These are phyloP conservation scores for Aspergillus coremiiformis DNA, from an alignment of 495 filamentous ascomycete species.

Conservation along the genomic window DNA sequence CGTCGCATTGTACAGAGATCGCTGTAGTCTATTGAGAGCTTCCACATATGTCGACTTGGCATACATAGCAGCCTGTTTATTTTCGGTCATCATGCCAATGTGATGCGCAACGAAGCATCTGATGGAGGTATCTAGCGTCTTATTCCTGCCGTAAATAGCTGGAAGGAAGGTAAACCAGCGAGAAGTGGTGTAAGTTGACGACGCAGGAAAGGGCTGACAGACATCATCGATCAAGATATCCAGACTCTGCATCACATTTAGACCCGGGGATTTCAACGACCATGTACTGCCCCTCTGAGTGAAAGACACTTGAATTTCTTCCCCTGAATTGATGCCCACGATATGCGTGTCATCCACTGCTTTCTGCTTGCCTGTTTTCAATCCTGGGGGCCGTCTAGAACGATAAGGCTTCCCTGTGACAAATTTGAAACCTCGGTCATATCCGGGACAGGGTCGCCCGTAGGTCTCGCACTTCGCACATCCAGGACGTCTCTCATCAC, in stretches of 20 bases:
- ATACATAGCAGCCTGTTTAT: slow-evolving; percentile 23
- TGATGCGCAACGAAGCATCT: slow-evolving; percentile 28
- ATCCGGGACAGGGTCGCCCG: slow-evolving; percentile 30
- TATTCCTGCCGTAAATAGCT: slow-evolving; percentile 24
- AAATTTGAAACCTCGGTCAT: slow-evolving; percentile 29
- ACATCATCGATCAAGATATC: slow-evolving; percentile 21
- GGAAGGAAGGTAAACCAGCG: slow-evolving; percentile 29
- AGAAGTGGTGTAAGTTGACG: slow-evolving; percentile 14
- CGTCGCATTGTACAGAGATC: slow-evolving; percentile 15
- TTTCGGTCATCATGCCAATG: slow-evolving; percentile 18
- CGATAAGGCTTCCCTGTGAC: slow-evolving; percentile 29
- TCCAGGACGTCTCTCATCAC: slow-evolving; percentile 26
- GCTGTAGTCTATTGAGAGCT: slow-evolving; percentile 21
- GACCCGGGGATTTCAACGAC: slow-evolving; percentile 5
- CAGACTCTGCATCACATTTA: slow-evolving; percentile 23
- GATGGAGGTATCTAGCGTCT: slow-evolving; percentile 24
- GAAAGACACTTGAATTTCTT: not conserved
- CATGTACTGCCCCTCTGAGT: not conserved
- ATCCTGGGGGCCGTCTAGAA: slow-evolving; percentile 11
- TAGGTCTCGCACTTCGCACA: slow-evolving; percentile 31
- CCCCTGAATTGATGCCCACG: not conserved
- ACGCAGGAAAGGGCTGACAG: slow-evolving; percentile 12
- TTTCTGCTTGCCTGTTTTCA: not conserved
- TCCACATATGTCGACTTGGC: slow-evolving; percentile 25
- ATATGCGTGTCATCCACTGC: not conserved